A percentile compares a stretch with the other conserved stretches of the same genome.
Conservation (phyloP, 768 basidiomycete genomes). For the Sarcodon aspratus region DNA sequence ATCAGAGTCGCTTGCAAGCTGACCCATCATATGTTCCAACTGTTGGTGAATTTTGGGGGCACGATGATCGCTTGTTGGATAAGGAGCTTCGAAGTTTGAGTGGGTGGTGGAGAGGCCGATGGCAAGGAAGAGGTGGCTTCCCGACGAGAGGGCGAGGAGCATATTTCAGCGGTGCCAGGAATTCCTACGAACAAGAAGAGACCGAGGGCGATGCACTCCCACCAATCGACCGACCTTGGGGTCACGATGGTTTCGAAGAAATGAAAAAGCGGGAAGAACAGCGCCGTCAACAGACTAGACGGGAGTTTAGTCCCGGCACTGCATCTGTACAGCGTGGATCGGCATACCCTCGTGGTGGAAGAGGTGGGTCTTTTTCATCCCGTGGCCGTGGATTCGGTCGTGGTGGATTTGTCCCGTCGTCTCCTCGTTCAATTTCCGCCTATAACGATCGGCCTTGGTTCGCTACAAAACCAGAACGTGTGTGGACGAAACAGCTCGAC, state of each 20-base stretch:
- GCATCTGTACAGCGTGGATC: constrained; percentile 19
- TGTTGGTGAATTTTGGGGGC: constrained; percentile 90
- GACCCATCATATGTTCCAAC: constrained; percentile 88
- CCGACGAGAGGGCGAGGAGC: constrained; percentile 40
- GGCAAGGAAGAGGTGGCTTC: constrained; percentile 48
- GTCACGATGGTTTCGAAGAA: constrained; percentile 84
- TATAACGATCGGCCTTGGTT: constrained; percentile 48
- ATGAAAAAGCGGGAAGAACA: constrained; percentile 68
- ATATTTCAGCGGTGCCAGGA: constrained; percentile 7
- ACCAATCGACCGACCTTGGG: constrained; percentile 65
- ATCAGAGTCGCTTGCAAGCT: constrained; percentile 67
- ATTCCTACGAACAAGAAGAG: constrained; percentile 10
- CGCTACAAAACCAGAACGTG: constrained; percentile 63
- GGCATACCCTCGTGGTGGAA: constrained; percentile 31
- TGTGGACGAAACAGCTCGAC: constrained; percentile 81
- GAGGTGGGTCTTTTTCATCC: constrained; percentile 31
- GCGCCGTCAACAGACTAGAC: constrained; percentile 24
- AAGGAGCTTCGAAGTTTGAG: constrained; percentile 74
- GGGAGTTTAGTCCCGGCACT: constrained; percentile 11
- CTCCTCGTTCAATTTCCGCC: constrained; percentile 13
- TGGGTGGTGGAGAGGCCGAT: constrained; percentile 78
- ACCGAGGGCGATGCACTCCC: constrained; percentile 27
- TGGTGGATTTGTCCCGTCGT: constrained; percentile 15
- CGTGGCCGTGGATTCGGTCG: constrained; percentile 28
- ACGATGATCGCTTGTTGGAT: constrained; percentile 83